Evolutionary conservation across 75 land plant genomes (phyloP).

Genomic region (Adiantum capillusveneris): DNA sequence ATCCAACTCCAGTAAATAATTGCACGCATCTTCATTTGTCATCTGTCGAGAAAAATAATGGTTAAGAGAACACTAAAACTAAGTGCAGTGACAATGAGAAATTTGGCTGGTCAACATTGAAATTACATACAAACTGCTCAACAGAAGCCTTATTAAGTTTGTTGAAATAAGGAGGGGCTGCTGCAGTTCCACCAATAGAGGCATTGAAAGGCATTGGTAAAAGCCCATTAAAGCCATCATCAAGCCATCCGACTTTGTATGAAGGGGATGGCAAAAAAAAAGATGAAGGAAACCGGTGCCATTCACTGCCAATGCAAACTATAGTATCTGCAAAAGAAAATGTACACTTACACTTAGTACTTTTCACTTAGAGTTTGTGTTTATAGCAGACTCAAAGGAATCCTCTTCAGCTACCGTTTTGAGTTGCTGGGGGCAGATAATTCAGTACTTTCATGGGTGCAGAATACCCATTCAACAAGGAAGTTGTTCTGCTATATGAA

Average conservation of each 20-base stretch:
- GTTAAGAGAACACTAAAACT: not conserved
- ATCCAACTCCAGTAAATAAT: conserved; percentile 76
- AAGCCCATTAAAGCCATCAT: conserved; percentile 97
- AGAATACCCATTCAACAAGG: conserved; percentile 80
- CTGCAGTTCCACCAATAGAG: conserved; percentile 78
- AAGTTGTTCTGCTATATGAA: conserved; percentile 81
- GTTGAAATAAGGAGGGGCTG: conserved; percentile 91
- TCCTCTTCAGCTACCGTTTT: too few species aligned
- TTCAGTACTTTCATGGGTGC: conserved; percentile 81
- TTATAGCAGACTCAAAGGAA: too few species aligned
- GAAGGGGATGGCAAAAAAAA: conserved; percentile 81
- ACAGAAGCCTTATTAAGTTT: conserved; percentile 71
- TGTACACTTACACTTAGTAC: too few species aligned
- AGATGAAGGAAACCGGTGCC: conserved; percentile 97
- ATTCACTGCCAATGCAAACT: conserved; percentile 94
- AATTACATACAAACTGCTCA: conserved; percentile 65
- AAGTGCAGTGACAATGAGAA: too few species aligned
- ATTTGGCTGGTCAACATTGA: not conserved
- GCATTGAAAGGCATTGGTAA: conserved; percentile 89
- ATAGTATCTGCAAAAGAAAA: conserved; percentile 32
- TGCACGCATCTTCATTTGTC: conserved; percentile 50
- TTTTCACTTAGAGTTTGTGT: too few species aligned
- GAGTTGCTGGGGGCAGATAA: conserved; percentile 27
- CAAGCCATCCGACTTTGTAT: conserved; percentile 77
- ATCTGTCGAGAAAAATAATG: conserved; percentile 35